phyloP scores from a whole-genome alignment of 2,329 filamentous ascomycete species.

The Colletotrichum eremochloae region DNA sequence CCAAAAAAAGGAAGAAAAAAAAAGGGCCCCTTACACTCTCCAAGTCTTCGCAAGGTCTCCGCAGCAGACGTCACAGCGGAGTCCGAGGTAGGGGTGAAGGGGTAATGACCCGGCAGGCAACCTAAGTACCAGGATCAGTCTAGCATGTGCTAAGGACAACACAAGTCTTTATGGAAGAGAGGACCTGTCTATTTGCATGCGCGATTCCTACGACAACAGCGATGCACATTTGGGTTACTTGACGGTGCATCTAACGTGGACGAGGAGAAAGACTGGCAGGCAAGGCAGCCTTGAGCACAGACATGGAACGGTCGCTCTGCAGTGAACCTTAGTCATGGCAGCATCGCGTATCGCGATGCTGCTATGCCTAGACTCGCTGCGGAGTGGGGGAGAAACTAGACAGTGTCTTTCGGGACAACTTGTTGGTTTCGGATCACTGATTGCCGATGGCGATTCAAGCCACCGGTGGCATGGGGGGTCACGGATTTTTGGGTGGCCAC shows the following conservation, averaged over 20 bases:
- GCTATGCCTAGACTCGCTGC: constrained; percentile 10
- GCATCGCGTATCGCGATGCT: constrained; percentile 8
- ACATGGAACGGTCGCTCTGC: constrained; percentile 14
- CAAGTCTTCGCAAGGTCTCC: constrained; percentile 1
- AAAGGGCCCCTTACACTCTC: not conserved
- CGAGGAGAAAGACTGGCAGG: too few species aligned
- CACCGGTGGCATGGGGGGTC: constrained; percentile 13
- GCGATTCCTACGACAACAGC: not conserved
- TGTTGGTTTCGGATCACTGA: constrained; percentile 32
- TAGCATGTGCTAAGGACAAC: not conserved
- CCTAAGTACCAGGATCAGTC: not conserved
- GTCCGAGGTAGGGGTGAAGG: not conserved
- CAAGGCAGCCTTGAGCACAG: not conserved
- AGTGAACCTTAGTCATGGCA: not conserved
- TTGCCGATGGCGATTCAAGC: constrained; percentile 26
- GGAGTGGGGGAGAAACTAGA: not conserved
- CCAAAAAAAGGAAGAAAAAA: not conserved
- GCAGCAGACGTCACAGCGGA: constrained; percentile 33
- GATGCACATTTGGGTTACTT: not conserved
- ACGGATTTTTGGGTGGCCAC: not conserved
- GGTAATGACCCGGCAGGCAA: constrained; percentile 25
- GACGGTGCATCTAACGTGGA: not conserved
- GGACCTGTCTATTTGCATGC: not conserved
- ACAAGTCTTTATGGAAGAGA: not conserved
- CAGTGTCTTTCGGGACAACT: constrained; percentile 20